Evolutionary conservation across 805 yeast species (phyloP), one percentile per base, ranked within the genome.

Genomic region (Cyberlindnera petersonii): DNA sequence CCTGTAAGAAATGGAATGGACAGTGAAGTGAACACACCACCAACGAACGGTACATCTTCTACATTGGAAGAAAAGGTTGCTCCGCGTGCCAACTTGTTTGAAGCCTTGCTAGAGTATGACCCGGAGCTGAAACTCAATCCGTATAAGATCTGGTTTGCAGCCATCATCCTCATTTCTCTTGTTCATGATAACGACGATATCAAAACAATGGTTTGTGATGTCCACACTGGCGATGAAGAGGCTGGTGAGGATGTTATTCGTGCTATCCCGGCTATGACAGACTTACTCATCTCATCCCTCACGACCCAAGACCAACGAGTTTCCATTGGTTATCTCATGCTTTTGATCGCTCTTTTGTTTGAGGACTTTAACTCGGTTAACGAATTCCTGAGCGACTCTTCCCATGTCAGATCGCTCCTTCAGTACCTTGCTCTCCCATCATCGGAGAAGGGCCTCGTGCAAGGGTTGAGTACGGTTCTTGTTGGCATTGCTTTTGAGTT

Each of bases 401-500:
- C 91, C 0, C 72, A 72, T n/a, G 56, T 85, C 5, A 82, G 76
- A 46, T 74, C 91, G 0, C 61, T 91, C 9, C 59, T 91, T 4
- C 75, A 89, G 1, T 82, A 77, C 42, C 65, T 86, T 9, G 70
- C 78, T 2, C 75, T 72, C 21, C 58, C 72, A 37, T 50, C 64
- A 43, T 67, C 76, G 21, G 69, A 78, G 37, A 79, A 75, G 42
- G 64, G 69, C 5, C 59, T 84, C 9, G 75, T 81, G 0, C 86
- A 85, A 54, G 89, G 96, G 1, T 66, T 88, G 71, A 72, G 82
- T 4, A 70, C 86, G 0, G 65, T 82, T 17, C 61, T 89, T 18
- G 55, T 93, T 9, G 96, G 96, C 26, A 69, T 83, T 2, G 69
- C 79, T 1, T 93, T 86, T 55, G 97, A 88, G 44, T 91, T 89